phyloP scores from a whole-genome alignment of 331 rosid species.

The Rhamnella rubrinervis region DNA sequence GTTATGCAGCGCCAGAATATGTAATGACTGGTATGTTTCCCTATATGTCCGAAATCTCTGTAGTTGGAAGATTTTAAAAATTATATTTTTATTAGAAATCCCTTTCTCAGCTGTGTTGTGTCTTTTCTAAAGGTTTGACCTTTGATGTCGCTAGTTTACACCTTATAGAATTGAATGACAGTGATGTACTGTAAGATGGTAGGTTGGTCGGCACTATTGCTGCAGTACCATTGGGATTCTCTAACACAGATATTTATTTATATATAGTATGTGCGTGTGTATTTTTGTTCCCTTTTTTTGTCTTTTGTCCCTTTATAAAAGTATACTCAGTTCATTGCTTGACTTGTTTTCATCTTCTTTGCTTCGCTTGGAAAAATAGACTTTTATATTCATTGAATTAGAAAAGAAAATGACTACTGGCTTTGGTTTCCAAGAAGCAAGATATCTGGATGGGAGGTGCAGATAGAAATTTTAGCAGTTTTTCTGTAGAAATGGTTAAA shows the following conservation, averaged over 20 bases:
- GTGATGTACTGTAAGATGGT: neutral
- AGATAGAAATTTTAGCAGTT: neutral
- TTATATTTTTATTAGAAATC: neutral
- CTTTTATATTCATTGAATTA: neutral
- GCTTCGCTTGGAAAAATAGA: neutral
- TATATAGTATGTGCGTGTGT: too few relatives aligned
- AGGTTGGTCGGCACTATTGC: neutral
- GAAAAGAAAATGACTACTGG: neutral
- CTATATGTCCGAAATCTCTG: conserved; percentile 9
- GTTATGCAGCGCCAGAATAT: conserved; percentile 60
- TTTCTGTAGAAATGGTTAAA: neutral
- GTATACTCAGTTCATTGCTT: neutral
- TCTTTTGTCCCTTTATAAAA: conserved; percentile 2
- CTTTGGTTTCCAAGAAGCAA: neutral
- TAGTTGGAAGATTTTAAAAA: neutral
- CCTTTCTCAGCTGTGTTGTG: conserved; percentile 4
- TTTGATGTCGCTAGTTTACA: neutral
- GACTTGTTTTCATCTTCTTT: neutral
- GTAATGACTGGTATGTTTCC: conserved; percentile 52
- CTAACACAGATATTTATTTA: neutral
- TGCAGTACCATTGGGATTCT: neutral
- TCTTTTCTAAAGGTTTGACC: conserved; percentile 1
- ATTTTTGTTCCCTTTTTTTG: neutral
- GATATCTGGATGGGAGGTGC: neutral
- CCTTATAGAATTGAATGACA: neutral